These are phyloP conservation scores for Arabidopsis arenosa DNA, from an alignment of 345 rosid genomes.

Conservation along the genomic window DNA sequence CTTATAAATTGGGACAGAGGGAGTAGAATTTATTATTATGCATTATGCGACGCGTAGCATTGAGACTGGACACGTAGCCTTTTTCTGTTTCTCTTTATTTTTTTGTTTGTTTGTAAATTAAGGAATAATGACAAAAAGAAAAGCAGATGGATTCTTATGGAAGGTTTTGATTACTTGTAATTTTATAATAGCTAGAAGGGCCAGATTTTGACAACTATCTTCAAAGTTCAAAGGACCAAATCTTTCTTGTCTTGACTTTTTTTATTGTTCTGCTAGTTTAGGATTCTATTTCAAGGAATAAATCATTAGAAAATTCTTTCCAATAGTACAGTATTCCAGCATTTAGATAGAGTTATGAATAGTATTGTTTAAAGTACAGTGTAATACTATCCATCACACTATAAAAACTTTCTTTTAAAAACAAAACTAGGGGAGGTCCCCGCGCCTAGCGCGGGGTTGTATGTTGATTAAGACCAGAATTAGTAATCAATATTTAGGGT, in stretches of 20 bases:
- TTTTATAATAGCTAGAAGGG: not conserved
- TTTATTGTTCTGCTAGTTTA: not conserved
- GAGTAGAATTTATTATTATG: too few relatives aligned
- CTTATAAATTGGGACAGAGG: too few relatives aligned
- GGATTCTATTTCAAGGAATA: too few relatives aligned
- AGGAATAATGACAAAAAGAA: not conserved
- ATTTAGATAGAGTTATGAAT: too few relatives aligned
- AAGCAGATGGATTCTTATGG: too few relatives aligned
- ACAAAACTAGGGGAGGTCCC: too few relatives aligned
- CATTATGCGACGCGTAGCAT: slow-evolving; percentile 8
- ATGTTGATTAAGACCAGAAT: too few relatives aligned
- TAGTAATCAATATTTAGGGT: too few relatives aligned
- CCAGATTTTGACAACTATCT: not conserved
- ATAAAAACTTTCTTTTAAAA: too few relatives aligned
- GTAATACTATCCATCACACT: too few relatives aligned
- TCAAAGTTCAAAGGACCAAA: not conserved
- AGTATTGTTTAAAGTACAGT: too few relatives aligned
- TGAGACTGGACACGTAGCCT: not conserved
- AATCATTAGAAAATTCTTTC: not conserved
- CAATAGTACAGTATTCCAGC: not conserved
- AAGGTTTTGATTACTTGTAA: not conserved
- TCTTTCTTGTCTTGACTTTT: not conserved
- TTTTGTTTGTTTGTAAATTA: not conserved
- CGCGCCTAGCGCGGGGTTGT: too few relatives aligned
- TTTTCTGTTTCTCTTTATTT: not conserved